Evolutionary conservation across 306 rosid genomes (phyloP).

Genomic region (Cicer cuneatum): DNA sequence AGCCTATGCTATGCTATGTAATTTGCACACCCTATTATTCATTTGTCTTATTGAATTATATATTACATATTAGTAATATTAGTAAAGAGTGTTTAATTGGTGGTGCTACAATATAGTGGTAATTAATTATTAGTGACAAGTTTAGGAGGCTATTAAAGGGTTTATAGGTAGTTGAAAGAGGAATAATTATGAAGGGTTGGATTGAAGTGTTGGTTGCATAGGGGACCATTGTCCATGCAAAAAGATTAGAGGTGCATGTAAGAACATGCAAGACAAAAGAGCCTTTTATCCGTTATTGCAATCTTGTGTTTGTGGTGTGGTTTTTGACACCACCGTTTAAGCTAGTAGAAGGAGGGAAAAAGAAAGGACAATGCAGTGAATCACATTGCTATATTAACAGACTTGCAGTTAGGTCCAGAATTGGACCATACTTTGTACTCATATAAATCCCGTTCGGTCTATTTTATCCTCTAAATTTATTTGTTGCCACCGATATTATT

Average conservation of each 20-base stretch:
- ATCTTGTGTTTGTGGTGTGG: slow-evolving; percentile 44
- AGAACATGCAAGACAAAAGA: slow-evolving; percentile 61
- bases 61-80: no score
- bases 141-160: slow-evolving; percentile 36
- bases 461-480: slow-evolving; percentile 29
- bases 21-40: no score
- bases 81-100: no score
- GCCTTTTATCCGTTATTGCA: slow-evolving; percentile 50
- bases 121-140: slow-evolving; percentile 21
- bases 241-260: slow-evolving; percentile 48
- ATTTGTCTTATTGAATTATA: slow-evolving; percentile 32
- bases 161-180: slow-evolving; percentile 46
- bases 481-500: slow-evolving; percentile 6
- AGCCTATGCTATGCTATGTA: slow-evolving; percentile 46
- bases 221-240: slow-evolving; percentile 62
- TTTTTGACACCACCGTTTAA: slow-evolving; percentile 41
- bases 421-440: slow-evolving; percentile 36
- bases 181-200: slow-evolving; percentile 3
- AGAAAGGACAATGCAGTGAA: slow-evolving; percentile 36
- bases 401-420: slow-evolving; percentile 32
- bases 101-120: neutral
- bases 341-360: slow-evolving; percentile 1
- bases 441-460: neutral
- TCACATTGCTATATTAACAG: slow-evolving; percentile 34
- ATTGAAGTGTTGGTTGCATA: neutral